Percentiles rank a stretch among this genome's conserved stretches.
These are phyloP conservation scores for Xanthoceras sorbifolium DNA, from an alignment of 345 rosid genomes.

Conservation along the genomic window DNA sequence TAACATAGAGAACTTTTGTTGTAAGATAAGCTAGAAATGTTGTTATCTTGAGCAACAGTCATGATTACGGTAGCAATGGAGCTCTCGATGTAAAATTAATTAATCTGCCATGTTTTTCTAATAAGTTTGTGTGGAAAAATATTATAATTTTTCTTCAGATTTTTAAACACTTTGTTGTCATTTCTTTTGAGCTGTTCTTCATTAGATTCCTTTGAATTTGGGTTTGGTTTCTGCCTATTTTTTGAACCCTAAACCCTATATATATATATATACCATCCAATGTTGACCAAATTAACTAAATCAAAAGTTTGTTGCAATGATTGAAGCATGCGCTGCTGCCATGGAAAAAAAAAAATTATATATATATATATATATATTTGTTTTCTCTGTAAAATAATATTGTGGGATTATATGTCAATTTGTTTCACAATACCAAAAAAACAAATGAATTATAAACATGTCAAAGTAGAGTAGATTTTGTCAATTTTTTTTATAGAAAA, in stretches of 20 bases:
- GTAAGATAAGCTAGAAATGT: background rate
- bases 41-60: background rate
- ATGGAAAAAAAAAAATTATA: background rate
- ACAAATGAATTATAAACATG: too few relatives aligned
- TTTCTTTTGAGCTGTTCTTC: background rate
- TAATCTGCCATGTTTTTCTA: background rate
- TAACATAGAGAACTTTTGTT: background rate
- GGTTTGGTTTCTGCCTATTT: background rate
- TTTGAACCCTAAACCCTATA: background rate
- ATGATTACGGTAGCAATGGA: background rate
- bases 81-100: too few relatives aligned
- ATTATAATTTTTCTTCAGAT: background rate
- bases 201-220: background rate
- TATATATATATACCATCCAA: background rate
- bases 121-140: background rate
- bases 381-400: too few relatives aligned
- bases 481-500: too few relatives aligned
- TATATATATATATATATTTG: too few relatives aligned
- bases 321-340: constrained; percentile 1
- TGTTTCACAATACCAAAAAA: too few relatives aligned
- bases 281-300: background rate
- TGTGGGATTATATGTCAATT: too few relatives aligned
- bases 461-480: too few relatives aligned
- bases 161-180: background rate
- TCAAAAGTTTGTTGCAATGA: constrained; percentile 5